Percentiles rank a stretch among this genome's conserved stretches.
phyloP scores from a whole-genome alignment of 208 protist species.

The Tritrichomonas foetus region DNA sequence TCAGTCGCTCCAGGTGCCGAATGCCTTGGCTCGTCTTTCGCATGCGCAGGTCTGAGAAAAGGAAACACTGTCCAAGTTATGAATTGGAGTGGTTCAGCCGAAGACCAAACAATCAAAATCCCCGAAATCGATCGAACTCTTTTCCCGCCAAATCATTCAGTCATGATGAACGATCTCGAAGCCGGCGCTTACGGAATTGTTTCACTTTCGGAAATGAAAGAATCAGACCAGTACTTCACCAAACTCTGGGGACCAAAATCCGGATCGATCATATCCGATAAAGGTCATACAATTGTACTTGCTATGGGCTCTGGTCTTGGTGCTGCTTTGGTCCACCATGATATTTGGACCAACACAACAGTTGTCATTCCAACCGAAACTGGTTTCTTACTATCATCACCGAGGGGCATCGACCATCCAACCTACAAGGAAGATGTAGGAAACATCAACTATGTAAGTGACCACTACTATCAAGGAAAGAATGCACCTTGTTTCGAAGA shows the following conservation, averaged over 20 bases:
- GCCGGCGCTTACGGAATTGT: neutral
- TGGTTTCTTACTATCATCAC: neutral
- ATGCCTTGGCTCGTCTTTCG: neutral
- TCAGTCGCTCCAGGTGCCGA: neutral
- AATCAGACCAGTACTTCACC: neutral
- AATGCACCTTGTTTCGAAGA: neutral
- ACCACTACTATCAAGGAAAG: neutral
- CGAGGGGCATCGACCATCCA: neutral
- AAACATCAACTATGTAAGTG: neutral
- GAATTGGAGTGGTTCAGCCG: neutral
- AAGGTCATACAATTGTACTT: neutral
- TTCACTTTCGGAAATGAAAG: neutral
- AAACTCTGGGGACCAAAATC: neutral
- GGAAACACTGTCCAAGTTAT: neutral
- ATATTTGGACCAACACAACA: neutral
- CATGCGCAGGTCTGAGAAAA: neutral
- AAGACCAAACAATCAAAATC: neutral
- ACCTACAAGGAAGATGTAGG: neutral
- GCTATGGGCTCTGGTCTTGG: neutral
- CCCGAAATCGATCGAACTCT: neutral
- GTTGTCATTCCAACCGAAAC: neutral
- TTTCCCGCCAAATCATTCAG: neutral
- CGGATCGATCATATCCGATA: neutral
- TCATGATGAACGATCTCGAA: neutral
- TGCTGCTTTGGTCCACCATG: neutral